Conservation (phyloP, 495 filamentous ascomycete species). For the Aspergillus asperescens region DNA sequence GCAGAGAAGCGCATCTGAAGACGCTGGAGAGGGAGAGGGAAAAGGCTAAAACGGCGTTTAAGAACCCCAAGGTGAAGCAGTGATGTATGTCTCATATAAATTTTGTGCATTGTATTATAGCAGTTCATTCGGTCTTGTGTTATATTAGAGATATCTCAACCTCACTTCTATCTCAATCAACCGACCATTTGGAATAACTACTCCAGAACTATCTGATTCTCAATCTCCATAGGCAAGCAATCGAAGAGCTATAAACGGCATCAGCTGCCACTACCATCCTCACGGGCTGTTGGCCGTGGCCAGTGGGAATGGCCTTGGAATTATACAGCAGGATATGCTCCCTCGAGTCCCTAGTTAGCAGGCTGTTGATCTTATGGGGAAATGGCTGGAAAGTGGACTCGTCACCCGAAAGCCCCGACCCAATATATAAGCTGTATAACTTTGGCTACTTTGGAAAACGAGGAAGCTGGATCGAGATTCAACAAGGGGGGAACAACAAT, state of each 20-base stretch:
- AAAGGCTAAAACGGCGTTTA: conserved; percentile 14
- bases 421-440: conserved; percentile 21
- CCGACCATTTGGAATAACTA: too few species aligned
- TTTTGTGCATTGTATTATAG: conserved; percentile 4
- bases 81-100: neutral
- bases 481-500: conserved; percentile 40
- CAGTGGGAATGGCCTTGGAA: too few species aligned
- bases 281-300: too few species aligned
- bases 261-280: too few species aligned
- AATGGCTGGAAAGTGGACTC: conserved; percentile 55
- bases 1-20: conserved; percentile 19
- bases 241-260: too few species aligned
- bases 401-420: too few species aligned
- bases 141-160: conserved; percentile 1
- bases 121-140: conserved; percentile 1
- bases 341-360: conserved; percentile 54
- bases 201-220: too few species aligned
- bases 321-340: conserved; percentile 47
- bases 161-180: too few species aligned
- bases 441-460: conserved; percentile 25
- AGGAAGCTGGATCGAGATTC: conserved; percentile 21
- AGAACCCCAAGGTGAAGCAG: conserved; percentile 3
- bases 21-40: conserved; percentile 17
- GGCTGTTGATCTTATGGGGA: conserved; percentile 52
- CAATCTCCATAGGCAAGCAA: too few species aligned